These are phyloP conservation scores for Xylaria sp. DNA, from an alignment of 495 filamentous ascomycete species.

Conservation along the genomic window DNA sequence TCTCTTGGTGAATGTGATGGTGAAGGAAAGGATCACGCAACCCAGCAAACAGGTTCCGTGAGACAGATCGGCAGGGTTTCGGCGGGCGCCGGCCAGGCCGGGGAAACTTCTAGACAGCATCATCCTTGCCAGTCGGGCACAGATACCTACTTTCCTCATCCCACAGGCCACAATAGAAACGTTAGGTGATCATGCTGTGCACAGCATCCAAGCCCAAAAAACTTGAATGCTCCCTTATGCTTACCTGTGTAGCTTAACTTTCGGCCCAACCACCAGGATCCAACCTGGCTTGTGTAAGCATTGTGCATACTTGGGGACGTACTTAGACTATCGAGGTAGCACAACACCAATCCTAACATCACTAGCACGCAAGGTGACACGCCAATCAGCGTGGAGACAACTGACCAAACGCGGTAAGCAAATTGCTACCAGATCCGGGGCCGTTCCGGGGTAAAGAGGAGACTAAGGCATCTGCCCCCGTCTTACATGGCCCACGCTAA, in stretches of 20 bases:
- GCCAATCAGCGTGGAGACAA: constrained; percentile 12
- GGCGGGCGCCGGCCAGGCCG: background rate
- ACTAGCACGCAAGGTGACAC: background rate
- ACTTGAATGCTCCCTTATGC: background rate
- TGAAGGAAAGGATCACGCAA: background rate
- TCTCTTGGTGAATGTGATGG: background rate
- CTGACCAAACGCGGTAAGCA: constrained; percentile 18
- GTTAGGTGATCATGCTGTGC: constrained; percentile 5
- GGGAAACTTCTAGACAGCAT: constrained; percentile 23
- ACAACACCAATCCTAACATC: constrained; percentile 3
- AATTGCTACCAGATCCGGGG: constrained; percentile 16
- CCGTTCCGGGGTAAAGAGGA: constrained; percentile 1
- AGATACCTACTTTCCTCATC: background rate
- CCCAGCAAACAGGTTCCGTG: background rate
- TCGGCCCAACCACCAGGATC: constrained; percentile 16
- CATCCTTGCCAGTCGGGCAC: constrained; percentile 21
- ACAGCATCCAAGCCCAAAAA: constrained; percentile 15
- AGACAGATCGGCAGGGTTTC: background rate
- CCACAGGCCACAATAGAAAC: background rate
- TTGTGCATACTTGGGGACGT: too few relatives aligned
- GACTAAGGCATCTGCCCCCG: background rate
- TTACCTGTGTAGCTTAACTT: background rate
- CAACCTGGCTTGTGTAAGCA: background rate
- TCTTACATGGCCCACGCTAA: background rate
- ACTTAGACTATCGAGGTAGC: too few relatives aligned